Evolutionary conservation across 768 basidiomycete genomes (phyloP), one percentile per base, ranked within the genome.

Genomic region (Dacryopinax spathularia): DNA sequence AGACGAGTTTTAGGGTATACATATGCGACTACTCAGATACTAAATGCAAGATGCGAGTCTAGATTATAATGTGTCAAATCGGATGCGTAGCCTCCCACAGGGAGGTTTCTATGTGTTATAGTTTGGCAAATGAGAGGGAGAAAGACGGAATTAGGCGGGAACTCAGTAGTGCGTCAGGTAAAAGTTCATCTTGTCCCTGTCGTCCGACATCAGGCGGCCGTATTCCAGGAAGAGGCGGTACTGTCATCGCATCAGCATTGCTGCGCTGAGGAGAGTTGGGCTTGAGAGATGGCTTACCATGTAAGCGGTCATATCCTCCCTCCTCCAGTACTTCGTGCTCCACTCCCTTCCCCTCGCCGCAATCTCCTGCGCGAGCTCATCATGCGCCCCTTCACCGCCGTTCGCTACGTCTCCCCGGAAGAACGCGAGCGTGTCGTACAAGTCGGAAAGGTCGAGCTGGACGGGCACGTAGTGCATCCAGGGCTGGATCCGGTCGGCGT

Each of bases 401-500:
- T 76, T 77, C 20, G 69, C 68, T 0, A 68, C 67, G 67, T 81
- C 79, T 0, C 87, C 86, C 0, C 83, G 81, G 75, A 89, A 89
- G 75, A 91, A 91, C 0, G 83, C 73, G 44, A 88, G 77, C 2
- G 82, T 75, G 67, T 90, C 89, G 70, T 87, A 81, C 2, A 90
- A 71, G 72, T 89, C 87, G 0, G 80, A 78, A 10, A 85, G 78
- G 66, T 86, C 84, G 0, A 85, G 65, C 65, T 77, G 73, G 69
- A 88, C 76, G 1, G 87, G 87, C 0, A 89, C 78, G 70, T 88
- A 89, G 71, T 88, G 87, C 12, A 87, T 76, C 86, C 86, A 88
- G 0, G 86, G 84, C 33, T 75, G 78, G 48, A 84, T 75, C 12
- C 83, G 79, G 63, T 84, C 81, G 15, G 73, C 71, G 13, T 69